Base-by-base conservation (phyloP, 495 filamentous ascomycete species). In the Haplographium delicatum region DNA sequence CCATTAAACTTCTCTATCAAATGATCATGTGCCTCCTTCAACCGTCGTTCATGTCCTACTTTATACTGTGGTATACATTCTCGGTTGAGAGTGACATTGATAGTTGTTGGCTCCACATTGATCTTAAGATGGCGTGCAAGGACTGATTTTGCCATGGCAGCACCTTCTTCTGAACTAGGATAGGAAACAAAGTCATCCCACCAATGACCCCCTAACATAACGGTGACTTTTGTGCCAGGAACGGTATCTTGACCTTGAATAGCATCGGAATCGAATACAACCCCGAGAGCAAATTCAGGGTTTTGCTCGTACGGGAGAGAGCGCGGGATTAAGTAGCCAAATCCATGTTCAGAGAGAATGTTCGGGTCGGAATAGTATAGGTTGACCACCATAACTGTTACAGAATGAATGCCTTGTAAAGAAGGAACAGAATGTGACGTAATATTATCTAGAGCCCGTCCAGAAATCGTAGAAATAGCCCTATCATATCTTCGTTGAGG, bases 181-280 rank as follows among this genome's bases (percentile, higher is more conserved):
- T 71, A 69, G 0, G 60, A 38, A 11, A 67, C 63, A 20, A 74
- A 65, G 34, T 64, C 73, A 55, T 88, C 80, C 91, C 91, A 97
- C 71, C 84, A 90, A 68, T 96, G 91, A 5, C 93, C 93, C 43
- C 93, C 93, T 19, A 97, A 67, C 86, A 99, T 95, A 44, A 97
- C 86, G 11, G 91, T 96, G 25, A 99, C 64, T 62, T 95, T 96
- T 13, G 89, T 96, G 13, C 54, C 50, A 59, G 49, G 34, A 8
- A 65, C 71, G 20, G 70, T 65, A 38, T 82, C 79, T 58, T 80
- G 75, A 11, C 68, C 72, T 41, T 61, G 59, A 43, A 51, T 31
- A 39, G 85, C 75, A 40, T 89, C 79, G 1, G 84, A 86, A 59
- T 95, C 91, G 64, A 97, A 96, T 49, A 96, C 82, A 30, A 96